Evolutionary conservation across 176 grass and related monocot genomes (phyloP), one percentile per base, ranked within the genome.

Genomic region (Musa itinerans): DNA sequence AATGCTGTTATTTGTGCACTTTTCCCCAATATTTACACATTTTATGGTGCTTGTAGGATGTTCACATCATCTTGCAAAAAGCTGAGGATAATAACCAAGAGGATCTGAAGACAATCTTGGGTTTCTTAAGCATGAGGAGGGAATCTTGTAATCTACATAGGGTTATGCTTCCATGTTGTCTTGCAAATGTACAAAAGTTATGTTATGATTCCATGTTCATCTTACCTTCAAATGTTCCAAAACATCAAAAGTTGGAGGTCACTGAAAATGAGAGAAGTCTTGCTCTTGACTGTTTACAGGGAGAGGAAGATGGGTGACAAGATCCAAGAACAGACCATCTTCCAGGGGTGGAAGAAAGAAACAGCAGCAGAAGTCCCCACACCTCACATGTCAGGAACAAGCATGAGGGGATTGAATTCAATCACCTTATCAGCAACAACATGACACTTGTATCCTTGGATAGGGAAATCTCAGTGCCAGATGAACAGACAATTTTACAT

Each of bases 41-140:
- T 74, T 6, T 53, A 2, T 52, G 78, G 63, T 22, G 1, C 52
- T 68, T 81, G 25, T 76, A 96, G 92, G 64, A 98, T 98, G 94
- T 98, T 98, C 75, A 86, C 81, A 53, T 82, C 80, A 54, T 84
- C 86, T 69, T 98, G 94, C 88, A 98, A 81, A 77, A 98, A 90
- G 90, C 22, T 98, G 82, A 89, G 94, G 77, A 98, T 98, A 73
- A 98, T 98, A 86, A 43, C 34, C 34, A 43, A 98, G 78, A 80
- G 86, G 94, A 29, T 89, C 87, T 63, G 94, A 98, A 57, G 89
- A 43, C 34, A 43, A 43, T 43, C 34, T 43, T 43, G 34, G 34
- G 34, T 6, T 43, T 43, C 34, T 43, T 43, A 43, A 43, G 34
- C 34, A 43, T 0, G 4, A 43, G 4, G 34, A 43, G 34, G 34